Evolutionary conservation across 2,329 filamentous ascomycete genomes (phyloP), one percentile per base, ranked within the genome.

Genomic region (Neonectria coccinea): DNA sequence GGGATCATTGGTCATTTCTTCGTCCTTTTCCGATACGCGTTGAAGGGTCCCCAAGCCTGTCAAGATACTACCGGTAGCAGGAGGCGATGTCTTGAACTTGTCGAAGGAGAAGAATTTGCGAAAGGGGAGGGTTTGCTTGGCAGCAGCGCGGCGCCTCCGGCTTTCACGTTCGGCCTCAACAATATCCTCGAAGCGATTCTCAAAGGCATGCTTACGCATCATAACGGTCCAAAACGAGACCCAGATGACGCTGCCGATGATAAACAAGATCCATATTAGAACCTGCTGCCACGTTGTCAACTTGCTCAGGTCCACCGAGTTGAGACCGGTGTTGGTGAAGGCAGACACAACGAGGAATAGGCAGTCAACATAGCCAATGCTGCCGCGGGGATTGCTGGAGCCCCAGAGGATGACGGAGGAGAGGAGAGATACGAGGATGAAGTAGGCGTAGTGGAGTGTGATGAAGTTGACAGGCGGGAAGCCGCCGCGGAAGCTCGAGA

Each of bases 271-370:
- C 70, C 89, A 91, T 10, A 93, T 80, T 42, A 91, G 77, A 29
- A 86, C 79, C 75, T 93, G 91, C 75, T 93, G 91, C 73, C 89
- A 90, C 0, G 86, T 89, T 42, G 88, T 92, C 71, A 92, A 73
- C 29, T 82, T 79, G 59, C 86, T 89, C 25, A 92, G 78, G 72
- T 90, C 88, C 69, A 89, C 85, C 1, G 89, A 91, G 70, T 91
- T 92, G 61, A 92, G 79, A 0, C 91, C 91, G 7, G 89, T 86
- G 57, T 88, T 83, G 7, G 89, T 91, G 80, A 92, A 89, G 47
- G 89, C 89, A 59, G 87, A 90, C 44, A 89, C 82, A 55, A 86
- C 85, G 56, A 92, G 77, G 74, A 92, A 92, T 16, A 92, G 76
- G n/a, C 86, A 84, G 73, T 92, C 89, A 41, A 84, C 83, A 76